Conservation (phyloP, 1,284 basidiomycete species). For the Vanrija sp. region DNA sequence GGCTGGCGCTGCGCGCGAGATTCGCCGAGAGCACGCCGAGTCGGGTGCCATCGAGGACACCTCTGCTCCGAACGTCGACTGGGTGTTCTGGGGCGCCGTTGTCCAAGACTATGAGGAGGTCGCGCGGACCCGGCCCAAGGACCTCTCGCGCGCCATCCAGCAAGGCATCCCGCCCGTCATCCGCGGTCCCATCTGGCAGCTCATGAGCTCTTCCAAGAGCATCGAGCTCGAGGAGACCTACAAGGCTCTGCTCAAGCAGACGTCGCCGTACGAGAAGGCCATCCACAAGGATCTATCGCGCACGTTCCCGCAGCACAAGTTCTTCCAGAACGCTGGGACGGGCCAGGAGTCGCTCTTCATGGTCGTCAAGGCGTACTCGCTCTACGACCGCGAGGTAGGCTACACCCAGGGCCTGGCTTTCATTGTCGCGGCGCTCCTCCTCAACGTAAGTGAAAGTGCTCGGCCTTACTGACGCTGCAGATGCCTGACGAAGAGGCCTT, state of each 20-base stretch:
- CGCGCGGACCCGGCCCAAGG: conserved; percentile 69
- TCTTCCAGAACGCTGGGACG: conserved; percentile 80
- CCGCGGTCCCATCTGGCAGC: conserved; percentile 94
- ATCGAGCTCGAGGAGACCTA: conserved; percentile 80
- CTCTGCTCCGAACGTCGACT: conserved; percentile 35
- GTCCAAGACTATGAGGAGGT: conserved; percentile 86
- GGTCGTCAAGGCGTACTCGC: conserved; percentile 93
- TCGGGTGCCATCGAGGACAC: conserved; percentile 1
- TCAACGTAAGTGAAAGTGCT: conserved; percentile 65
- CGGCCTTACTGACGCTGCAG: conserved; percentile 50
- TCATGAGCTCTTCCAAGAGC: conserved; percentile 95
- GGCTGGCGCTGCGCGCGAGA: conserved; percentile 45
- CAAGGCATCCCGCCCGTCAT: conserved; percentile 73
- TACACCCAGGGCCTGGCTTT: conserved; percentile 97
- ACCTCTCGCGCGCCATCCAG: conserved; percentile 85
- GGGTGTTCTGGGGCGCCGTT: conserved; percentile 94
- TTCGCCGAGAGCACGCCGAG: conserved; percentile 54
- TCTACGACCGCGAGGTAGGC: conserved; percentile 93
- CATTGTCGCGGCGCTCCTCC: conserved; percentile 83
- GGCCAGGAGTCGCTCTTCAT: conserved; percentile 97
- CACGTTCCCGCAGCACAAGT: conserved; percentile 97
- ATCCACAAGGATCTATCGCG: conserved; percentile 87
- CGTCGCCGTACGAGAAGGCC: conserved; percentile 85
- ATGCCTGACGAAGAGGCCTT: conserved; percentile 99
- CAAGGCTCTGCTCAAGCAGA: conserved; percentile 73